Conservation (phyloP, 202 grass and related monocot genomes). For the Brachypodium distachyon region DNA sequence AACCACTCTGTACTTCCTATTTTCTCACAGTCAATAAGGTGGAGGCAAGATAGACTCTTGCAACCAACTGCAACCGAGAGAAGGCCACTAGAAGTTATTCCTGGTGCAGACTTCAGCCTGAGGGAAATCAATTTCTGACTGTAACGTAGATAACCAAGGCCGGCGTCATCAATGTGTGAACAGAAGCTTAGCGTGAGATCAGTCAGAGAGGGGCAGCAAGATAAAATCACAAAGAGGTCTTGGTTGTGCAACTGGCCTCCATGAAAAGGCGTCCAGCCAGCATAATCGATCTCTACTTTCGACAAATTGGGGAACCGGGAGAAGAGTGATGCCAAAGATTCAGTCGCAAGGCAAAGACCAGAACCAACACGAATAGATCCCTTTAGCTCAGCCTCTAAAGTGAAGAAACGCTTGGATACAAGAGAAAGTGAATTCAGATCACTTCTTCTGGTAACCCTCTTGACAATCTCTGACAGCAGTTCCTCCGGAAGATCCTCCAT, state of each 20-base stretch:
- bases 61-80: conserved; percentile 49
- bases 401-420: neutral
- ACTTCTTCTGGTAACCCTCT: neutral
- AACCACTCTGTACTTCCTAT: conserved; percentile 48
- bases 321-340: neutral
- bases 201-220: neutral
- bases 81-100: conserved; percentile 41
- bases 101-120: conserved; percentile 32
- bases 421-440: conserved; percentile 6
- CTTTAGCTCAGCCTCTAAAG: neutral
- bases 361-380: neutral
- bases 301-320: neutral
- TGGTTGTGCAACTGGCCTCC: neutral
- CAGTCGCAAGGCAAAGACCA: neutral
- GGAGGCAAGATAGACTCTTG: conserved; percentile 39
- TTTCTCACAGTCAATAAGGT: conserved; percentile 46
- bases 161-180: conserved; percentile 42
- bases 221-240: conserved; percentile 6
- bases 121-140: conserved; percentile 16
- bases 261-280: neutral
- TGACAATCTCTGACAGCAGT: neutral
- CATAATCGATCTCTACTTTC: conserved; percentile 1
- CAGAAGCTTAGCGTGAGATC: neutral
- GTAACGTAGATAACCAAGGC: conserved; percentile 36
- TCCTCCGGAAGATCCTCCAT: conserved; percentile 7